A percentile compares a stretch with the other conserved stretches of the same genome.
Evolutionary conservation across 306 rosid genomes (phyloP).

Genomic region (Arachis hypogaea): DNA sequence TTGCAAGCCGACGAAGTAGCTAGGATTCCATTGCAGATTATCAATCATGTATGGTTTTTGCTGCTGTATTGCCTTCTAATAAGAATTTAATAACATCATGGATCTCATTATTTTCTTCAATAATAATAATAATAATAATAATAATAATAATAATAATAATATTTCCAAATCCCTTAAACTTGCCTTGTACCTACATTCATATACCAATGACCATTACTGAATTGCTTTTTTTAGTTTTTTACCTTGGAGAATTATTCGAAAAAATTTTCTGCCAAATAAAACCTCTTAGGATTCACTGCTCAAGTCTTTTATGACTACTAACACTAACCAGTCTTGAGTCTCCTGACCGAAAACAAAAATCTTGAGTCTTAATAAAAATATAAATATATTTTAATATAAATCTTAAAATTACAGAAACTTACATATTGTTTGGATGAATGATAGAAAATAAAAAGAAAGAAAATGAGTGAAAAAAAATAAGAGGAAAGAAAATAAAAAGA

Average conservation of each 20-base stretch:
- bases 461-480: too few relatives aligned
- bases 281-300: too few relatives aligned
- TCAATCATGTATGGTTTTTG: constrained; percentile 22
- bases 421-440: too few relatives aligned
- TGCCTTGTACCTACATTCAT: background rate
- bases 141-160: too few relatives aligned
- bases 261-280: background rate
- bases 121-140: background rate
- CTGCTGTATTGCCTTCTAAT: constrained; percentile 8
- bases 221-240: background rate
- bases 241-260: background rate
- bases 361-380: too few relatives aligned
- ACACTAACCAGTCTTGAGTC: too few relatives aligned
- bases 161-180: background rate
- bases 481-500: too few relatives aligned
- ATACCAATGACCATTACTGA: background rate
- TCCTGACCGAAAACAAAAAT: too few relatives aligned
- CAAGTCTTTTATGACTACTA: too few relatives aligned
- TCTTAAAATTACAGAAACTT: too few relatives aligned
- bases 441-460: too few relatives aligned
- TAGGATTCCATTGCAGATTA: constrained; percentile 23
- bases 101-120: constrained; percentile 8
- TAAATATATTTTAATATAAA: too few relatives aligned
- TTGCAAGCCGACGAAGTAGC: constrained; percentile 22
- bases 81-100: background rate